Evolutionary conservation across 83 land plant species (phyloP), one percentile per base, ranked within the genome.

Genomic region (Diphasiastrum complanatum): DNA sequence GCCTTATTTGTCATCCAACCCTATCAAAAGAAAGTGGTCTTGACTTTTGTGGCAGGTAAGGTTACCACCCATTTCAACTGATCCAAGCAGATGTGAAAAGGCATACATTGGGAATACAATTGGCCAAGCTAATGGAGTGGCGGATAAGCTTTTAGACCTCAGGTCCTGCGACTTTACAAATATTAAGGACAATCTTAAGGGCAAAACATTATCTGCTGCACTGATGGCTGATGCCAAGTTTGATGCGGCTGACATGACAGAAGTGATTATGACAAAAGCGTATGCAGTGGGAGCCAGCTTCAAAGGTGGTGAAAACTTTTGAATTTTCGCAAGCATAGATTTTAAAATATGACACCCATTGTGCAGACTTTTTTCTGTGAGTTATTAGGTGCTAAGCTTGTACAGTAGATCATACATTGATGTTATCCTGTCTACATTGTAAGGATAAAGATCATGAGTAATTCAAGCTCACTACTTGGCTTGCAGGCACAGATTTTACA

Each of bases 281-380:
- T 95, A 95, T 79, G 99, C 99, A 49, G 97, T 82, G 51, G 92
- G 93, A 29, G 96, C 96, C 19, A 95, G 99, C 79, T 95, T 95
- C 70, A 85, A 89, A 73, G 92, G 99, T 86, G 72, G 18, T 4
- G 10, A 33, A 16, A 32, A 5, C 40, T 12, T 33, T n/a, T n/a
- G n/a, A n/a, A n/a, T n/a, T n/a, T n/a, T n/a, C n/a, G n/a, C n/a
- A n/a, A n/a, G n/a, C n/a, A n/a, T n/a, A n/a, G n/a, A n/a, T n/a
- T n/a, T n/a, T n/a, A n/a, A n/a, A n/a, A n/a, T n/a, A n/a, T n/a
- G n/a, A n/a, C n/a, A n/a, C n/a, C n/a, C n/a, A n/a, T n/a, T n/a
- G n/a, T n/a, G n/a, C n/a, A n/a, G n/a, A n/a, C n/a, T n/a, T n/a
- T n/a, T n/a, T n/a, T n/a, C n/a, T n/a, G n/a, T n/a, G n/a, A n/a